These are phyloP conservation scores for Crepidotus variabilis DNA, from an alignment of 768 basidiomycete genomes.

Conservation along the genomic window DNA sequence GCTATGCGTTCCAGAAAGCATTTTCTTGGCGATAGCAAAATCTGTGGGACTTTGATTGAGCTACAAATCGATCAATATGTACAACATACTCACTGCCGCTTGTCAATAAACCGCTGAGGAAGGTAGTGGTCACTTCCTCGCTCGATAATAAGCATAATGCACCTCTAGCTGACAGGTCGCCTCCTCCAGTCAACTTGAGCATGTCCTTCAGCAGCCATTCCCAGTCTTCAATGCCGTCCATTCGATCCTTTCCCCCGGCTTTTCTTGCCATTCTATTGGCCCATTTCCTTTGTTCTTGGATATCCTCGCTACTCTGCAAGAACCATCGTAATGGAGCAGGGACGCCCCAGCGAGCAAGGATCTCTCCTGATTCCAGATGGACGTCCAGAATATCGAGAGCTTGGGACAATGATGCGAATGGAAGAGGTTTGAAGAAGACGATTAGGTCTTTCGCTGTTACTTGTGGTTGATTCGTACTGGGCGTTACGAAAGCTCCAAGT, in stretches of 20 bases:
- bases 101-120: constrained; percentile 81
- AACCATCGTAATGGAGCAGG: constrained; percentile 88
- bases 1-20: constrained; percentile 47
- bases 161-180: constrained; percentile 60
- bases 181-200: constrained; percentile 69
- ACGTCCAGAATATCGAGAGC: constrained; percentile 90
- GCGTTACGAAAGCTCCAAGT: constrained; percentile 75
- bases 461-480: constrained; percentile 55
- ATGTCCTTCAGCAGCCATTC: constrained; percentile 87
- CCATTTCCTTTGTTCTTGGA: constrained; percentile 72
- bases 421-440: constrained; percentile 79
- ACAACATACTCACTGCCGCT: constrained; percentile 73
- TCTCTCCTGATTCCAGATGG: constrained; percentile 92
- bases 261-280: constrained; percentile 83
- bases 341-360: constrained; percentile 83
- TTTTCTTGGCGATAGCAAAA: constrained; percentile 61
- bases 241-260: constrained; percentile 52
- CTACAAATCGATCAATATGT: constrained; percentile 1
- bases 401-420: constrained; percentile 68
- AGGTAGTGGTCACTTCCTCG: constrained; percentile 77
- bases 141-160: constrained; percentile 76
- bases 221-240: constrained; percentile 74
- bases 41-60: constrained; percentile 36
- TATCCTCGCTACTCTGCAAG: constrained; percentile 67
- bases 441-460: constrained; percentile 69